phyloP scores from a whole-genome alignment of 371 early-diverging fungal species.

The Chytridiales sp. region DNA sequence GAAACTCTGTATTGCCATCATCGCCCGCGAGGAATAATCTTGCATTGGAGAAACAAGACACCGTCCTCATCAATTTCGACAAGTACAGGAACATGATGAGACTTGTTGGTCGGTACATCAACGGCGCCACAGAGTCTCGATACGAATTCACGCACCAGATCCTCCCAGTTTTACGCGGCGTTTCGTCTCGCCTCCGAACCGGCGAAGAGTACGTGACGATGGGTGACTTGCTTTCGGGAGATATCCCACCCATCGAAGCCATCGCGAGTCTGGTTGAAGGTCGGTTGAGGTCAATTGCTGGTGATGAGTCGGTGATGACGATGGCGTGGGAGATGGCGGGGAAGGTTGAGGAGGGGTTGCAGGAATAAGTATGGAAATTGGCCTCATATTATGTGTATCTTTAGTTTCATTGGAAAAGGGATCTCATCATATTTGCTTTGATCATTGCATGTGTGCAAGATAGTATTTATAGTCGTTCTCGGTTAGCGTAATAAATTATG shows the following conservation, averaged over 20 bases:
- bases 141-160: conserved; percentile 6
- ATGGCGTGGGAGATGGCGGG: conserved; percentile 14
- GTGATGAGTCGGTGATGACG: not conserved
- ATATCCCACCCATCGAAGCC: not conserved
- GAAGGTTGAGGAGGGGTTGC: conserved; percentile 16
- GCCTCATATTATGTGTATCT: too few relatives aligned
- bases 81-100: conserved; percentile 41
- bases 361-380: too few relatives aligned
- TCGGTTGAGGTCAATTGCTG: not conserved
- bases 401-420: too few relatives aligned
- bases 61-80: conserved; percentile 50
- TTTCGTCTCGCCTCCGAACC: not conserved
- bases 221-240: not conserved
- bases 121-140: not conserved
- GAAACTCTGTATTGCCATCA: too few relatives aligned
- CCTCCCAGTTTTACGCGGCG: conserved; percentile 2
- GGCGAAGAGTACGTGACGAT: not conserved
- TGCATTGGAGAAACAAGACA: not conserved
- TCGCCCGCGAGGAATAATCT: too few relatives aligned
- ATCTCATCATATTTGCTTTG: too few relatives aligned
- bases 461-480: too few relatives aligned
- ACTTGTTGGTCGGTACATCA: conserved; percentile 21
- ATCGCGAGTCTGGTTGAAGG: conserved; percentile 6
- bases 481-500: too few relatives aligned
- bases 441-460: too few relatives aligned